These are phyloP conservation scores for Karstenula rhodostoma DNA, from an alignment of 2,329 filamentous ascomycete genomes.

Conservation along the genomic window DNA sequence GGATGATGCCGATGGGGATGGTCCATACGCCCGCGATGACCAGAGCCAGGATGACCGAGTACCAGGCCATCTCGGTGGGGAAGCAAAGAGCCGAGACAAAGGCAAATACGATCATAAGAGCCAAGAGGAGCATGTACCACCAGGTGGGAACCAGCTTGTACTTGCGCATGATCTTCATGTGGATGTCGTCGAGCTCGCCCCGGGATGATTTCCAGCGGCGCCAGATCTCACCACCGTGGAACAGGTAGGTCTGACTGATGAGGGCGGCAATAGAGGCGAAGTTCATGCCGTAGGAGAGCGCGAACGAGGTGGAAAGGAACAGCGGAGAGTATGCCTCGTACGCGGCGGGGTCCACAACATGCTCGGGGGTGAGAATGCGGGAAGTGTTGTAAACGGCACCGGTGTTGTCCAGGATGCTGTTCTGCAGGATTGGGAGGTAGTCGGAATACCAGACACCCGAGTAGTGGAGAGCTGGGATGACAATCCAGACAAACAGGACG, in stretches of 20 bases:
- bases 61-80: conserved; percentile 74
- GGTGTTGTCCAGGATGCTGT: conserved; percentile 84
- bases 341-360: conserved; percentile 78
- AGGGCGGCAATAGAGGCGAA: conserved; percentile 82
- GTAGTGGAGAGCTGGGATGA: conserved; percentile 61
- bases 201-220: conserved; percentile 69
- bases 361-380: conserved; percentile 79
- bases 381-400: conserved; percentile 82
- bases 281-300: conserved; percentile 84
- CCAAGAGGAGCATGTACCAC: conserved; percentile 63
- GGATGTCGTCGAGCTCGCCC: conserved; percentile 59
- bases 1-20: conserved; percentile 32
- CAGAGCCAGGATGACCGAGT: conserved; percentile 71
- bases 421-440: conserved; percentile 86
- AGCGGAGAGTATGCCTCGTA: conserved; percentile 83
- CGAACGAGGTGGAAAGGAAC: conserved; percentile 86
- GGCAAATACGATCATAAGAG: conserved; percentile 60
- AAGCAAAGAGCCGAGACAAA: conserved; percentile 61
- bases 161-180: conserved; percentile 63
- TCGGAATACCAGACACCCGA: conserved; percentile 79
- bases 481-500: conserved; percentile 30
- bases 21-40: conserved; percentile 59
- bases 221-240: conserved; percentile 68
- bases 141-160: conserved; percentile 65
- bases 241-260: conserved; percentile 66